Evolutionary conservation across 2,329 filamentous ascomycete genomes (phyloP), one percentile per base, ranked within the genome.

Genomic region (Colletotrichum sidae): DNA sequence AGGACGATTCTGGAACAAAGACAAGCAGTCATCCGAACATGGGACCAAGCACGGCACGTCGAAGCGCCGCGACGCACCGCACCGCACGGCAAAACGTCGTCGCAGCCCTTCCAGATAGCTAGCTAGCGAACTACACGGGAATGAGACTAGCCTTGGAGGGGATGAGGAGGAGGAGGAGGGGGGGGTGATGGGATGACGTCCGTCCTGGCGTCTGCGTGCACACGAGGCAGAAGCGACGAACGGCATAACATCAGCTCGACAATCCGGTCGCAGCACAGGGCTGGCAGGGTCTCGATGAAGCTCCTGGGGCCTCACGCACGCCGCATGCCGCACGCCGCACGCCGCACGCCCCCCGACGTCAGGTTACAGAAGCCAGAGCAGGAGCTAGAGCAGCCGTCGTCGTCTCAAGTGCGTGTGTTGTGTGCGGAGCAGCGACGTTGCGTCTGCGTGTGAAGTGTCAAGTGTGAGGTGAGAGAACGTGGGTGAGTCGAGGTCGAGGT

Each of bases 181-280:
- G 25, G 25, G 25, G 25, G 25, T 25, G 25, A 25, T 63, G 63
- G 59, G 63, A 66, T 66, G 63, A 63, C 63, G 54, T 66, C 25
- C 25, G 25, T 25, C 63, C 59, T 54, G 63, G 63, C 59, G 59
- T 44, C 55, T 64, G 55, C 51, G 25, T 45, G 46, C 46, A 62
- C 38, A 35, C 45, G 59, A 54, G 38, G 59, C 54, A 66, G 63
- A 66, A 65, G 58, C 59, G 63, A 66, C 54, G 63, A 66, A 66
- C 63, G 63, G 63, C 63, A 66, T 66, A 63, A 81, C 76, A 81
- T 78, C 75, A 79, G 71, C 77, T 79, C 71, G 75, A 75, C 76
- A 77, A 78, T 80, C 80, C 80, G 80, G 80, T 82, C 79, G 77
- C 79, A 66, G 79, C 77, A 77, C 63, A 66, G 59, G 63, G 63